Percentiles rank a stretch among this genome's conserved stretches.
phyloP scores from a whole-genome alignment of 202 grass and related monocot genomes.

The Schoenoplectus triqueter region DNA sequence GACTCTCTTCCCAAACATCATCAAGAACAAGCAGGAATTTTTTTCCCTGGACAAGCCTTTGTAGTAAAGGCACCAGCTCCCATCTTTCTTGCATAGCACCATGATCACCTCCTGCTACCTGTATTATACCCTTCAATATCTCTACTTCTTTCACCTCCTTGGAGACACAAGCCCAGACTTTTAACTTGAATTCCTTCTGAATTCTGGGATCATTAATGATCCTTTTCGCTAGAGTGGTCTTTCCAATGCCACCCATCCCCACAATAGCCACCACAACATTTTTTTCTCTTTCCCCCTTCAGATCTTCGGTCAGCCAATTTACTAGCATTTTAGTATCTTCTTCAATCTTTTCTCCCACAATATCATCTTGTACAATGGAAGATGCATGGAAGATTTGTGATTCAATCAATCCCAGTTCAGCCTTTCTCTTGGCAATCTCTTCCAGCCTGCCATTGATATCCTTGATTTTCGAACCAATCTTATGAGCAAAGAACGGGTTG shows the following conservation, averaged over 20 bases:
- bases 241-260: too few relatives aligned
- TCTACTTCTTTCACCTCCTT: constrained; percentile 4
- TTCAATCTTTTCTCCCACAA: constrained; percentile 13
- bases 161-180: not conserved
- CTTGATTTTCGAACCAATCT: too few relatives aligned
- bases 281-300: too few relatives aligned
- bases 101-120: accelerated
- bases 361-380: not conserved
- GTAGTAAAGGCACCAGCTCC: not conserved
- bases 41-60: not conserved
- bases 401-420: constrained; percentile 4
- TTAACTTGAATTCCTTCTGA: not conserved
- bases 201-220: not conserved
- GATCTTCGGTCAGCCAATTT: too few relatives aligned
- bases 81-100: not conserved
- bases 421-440: not conserved
- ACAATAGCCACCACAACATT: too few relatives aligned
- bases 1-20: not conserved
- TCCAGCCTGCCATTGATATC: too few relatives aligned
- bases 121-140: not conserved
- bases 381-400: not conserved
- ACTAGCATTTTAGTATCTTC: too few relatives aligned
- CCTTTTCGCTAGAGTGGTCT: too few relatives aligned
- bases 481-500: too few relatives aligned
- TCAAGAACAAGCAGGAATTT: not conserved